Percentiles rank a stretch among this genome's conserved stretches.
These are phyloP conservation scores for Apophysomyces elegans DNA, from an alignment of 371 early-diverging fungal genomes.

Conservation along the genomic window DNA sequence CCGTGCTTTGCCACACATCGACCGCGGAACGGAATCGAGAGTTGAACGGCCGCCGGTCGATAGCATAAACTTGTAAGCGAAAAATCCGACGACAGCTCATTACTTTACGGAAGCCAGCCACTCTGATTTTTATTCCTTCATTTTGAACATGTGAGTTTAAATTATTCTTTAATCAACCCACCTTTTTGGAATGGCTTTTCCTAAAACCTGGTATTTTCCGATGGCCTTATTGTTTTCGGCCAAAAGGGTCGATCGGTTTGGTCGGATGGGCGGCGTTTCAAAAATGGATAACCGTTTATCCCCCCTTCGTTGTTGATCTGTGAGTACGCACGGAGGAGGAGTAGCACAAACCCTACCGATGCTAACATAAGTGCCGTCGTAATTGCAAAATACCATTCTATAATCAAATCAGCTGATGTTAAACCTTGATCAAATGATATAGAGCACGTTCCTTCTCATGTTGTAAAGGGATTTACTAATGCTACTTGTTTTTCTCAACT, in stretches of 20 bases:
- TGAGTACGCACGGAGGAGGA: too few relatives aligned
- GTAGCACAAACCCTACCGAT: too few relatives aligned
- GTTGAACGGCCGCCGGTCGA: not conserved
- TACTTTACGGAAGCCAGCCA: not conserved
- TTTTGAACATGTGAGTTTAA: not conserved
- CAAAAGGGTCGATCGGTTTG: not conserved
- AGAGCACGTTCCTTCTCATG: too few relatives aligned
- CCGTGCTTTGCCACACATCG: conserved; percentile 9
- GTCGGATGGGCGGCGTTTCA: conserved; percentile 1
- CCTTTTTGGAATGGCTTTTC: not conserved
- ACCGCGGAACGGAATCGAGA: not conserved
- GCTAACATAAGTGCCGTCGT: too few relatives aligned
- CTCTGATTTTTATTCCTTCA: not conserved
- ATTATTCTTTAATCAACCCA: not conserved
- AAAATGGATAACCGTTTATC: conserved; percentile 11
- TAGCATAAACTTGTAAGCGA: conserved; percentile 6
- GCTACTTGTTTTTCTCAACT: too few relatives aligned
- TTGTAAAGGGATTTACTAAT: too few relatives aligned
- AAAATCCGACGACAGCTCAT: not conserved
- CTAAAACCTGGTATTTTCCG: not conserved
- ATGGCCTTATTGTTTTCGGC: not conserved
- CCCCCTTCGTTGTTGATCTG: not conserved
- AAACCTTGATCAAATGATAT: too few relatives aligned
- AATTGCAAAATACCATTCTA: too few relatives aligned
- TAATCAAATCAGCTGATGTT: too few relatives aligned